phyloP scores from a whole-genome alignment of 1,139 yeast genomes.

The Protomyces lactucae-debilis region DNA sequence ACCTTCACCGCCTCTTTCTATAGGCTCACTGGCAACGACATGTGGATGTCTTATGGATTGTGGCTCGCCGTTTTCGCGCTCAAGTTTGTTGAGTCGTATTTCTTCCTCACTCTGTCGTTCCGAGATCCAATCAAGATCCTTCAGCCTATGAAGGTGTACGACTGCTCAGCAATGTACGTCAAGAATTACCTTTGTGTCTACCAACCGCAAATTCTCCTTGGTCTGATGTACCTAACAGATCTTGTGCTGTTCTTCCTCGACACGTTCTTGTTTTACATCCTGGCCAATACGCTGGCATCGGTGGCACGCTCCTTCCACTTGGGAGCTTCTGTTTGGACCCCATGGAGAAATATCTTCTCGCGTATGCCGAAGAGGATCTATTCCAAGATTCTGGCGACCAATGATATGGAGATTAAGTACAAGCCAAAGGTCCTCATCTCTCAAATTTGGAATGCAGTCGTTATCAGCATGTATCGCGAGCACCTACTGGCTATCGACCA shows the following conservation, averaged over 20 bases:
- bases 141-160: conserved; percentile 55
- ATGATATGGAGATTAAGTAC: conserved; percentile 98
- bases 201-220: conserved; percentile 82
- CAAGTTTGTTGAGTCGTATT: conserved; percentile 83
- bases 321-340: conserved; percentile 97
- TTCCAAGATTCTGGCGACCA: conserved; percentile 93
- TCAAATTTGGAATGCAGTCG: conserved; percentile 98
- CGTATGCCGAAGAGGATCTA: conserved; percentile 97
- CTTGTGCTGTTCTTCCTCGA: conserved; percentile 93
- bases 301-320: conserved; percentile 96
- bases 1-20: conserved; percentile 92
- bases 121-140: conserved; percentile 88
- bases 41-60: conserved; percentile 92
- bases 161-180: conserved; percentile 93
- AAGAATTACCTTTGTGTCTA: conserved; percentile 68
- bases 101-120: conserved; percentile 80
- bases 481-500: conserved; percentile 96
- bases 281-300: conserved; percentile 89
- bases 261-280: conserved; percentile 97
- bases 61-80: conserved; percentile 89
- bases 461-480: conserved; percentile 97
- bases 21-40: conserved; percentile 75
- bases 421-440: conserved; percentile 97
- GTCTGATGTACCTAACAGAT: conserved; percentile 88
- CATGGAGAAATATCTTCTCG: conserved; percentile 98